These are phyloP conservation scores for Mediolabrus comicus DNA, from an alignment of 108 stramenopile species.

Conservation along the genomic window DNA sequence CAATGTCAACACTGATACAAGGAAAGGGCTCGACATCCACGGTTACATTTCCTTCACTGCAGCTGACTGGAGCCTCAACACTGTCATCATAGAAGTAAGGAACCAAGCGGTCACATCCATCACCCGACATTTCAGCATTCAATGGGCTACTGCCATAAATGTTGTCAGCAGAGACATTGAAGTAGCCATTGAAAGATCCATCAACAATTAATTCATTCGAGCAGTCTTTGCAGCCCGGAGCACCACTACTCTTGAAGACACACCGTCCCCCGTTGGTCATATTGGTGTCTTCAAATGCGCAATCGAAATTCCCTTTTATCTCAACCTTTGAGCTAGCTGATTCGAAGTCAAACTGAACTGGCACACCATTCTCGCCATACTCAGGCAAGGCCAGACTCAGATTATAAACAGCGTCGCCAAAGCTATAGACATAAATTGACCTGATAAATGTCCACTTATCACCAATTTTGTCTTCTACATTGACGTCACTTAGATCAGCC, in stretches of 20 bases:
- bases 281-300: too few species aligned
- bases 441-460: not conserved
- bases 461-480: not conserved
- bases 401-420: not conserved
- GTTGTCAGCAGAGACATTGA: not conserved
- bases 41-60: not conserved
- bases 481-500: not conserved
- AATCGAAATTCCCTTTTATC: not conserved
- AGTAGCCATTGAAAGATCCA: not conserved
- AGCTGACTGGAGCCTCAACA: not conserved
- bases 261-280: not conserved
- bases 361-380: not conserved
- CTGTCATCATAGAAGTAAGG: not conserved
- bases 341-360: not conserved
- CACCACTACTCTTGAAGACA: not conserved
- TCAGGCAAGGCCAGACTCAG: not conserved
- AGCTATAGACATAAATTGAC: too few species aligned
- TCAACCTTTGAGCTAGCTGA: not conserved
- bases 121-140: not conserved
- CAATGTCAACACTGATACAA: not conserved
- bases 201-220: not conserved
- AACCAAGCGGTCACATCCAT: not conserved
- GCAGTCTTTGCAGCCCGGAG: not conserved
- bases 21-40: not conserved
- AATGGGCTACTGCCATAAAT: too few species aligned